These are phyloP conservation scores for Aspergillus sclerotioniger DNA, from an alignment of 495 filamentous ascomycete genomes.

Conservation along the genomic window DNA sequence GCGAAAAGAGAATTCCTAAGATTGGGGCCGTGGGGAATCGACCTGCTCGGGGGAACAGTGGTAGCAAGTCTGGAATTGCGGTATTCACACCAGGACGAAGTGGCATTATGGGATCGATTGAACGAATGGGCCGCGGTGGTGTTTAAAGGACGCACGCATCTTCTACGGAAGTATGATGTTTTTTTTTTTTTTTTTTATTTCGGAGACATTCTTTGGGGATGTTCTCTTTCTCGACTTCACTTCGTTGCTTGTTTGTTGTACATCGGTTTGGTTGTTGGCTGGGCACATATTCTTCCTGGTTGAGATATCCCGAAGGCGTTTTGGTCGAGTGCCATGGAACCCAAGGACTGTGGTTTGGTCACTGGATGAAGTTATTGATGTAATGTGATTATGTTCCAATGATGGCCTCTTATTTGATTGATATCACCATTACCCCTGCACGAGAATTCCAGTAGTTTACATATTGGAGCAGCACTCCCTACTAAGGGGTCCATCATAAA, in stretches of 20 bases:
- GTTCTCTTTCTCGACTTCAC: background rate
- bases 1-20: conserved; percentile 35
- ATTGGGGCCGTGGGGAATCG: conserved; percentile 30
- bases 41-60: conserved; percentile 40
- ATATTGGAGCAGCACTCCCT: background rate
- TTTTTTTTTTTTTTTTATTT: background rate
- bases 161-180: background rate
- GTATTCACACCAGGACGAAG: conserved; percentile 48
- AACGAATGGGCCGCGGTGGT: conserved; percentile 60
- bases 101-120: conserved; percentile 70
- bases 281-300: conserved; percentile 2
- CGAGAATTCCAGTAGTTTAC: background rate
- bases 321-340: background rate
- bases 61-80: conserved; percentile 43
- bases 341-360: background rate
- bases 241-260: background rate
- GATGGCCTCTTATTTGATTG: background rate
- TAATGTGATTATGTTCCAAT: background rate
- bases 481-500: no score
- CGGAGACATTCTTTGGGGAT: no score
- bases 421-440: background rate
- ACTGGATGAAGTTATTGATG: background rate
- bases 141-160: background rate
- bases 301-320: conserved; percentile 8
- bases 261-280: background rate